Conservation (phyloP, 2,329 filamentous ascomycete genomes). For the Monilinia polystroma region DNA sequence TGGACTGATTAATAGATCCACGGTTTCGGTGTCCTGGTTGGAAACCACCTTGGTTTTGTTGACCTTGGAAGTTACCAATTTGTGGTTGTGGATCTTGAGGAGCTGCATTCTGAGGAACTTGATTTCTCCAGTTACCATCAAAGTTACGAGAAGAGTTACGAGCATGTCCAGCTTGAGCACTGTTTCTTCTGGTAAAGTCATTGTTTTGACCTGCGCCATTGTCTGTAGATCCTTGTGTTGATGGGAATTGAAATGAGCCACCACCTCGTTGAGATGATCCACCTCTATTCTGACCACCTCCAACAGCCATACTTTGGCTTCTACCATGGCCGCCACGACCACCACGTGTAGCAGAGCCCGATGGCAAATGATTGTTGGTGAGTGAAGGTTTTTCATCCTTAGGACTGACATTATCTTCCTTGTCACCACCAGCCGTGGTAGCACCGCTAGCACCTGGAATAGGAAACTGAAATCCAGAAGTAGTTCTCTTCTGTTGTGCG, state of each 20-base stretch:
- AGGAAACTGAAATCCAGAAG: slow-evolving; percentile 92
- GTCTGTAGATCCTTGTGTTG: slow-evolving; percentile 52
- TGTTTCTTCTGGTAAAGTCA: slow-evolving; percentile 75
- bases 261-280: slow-evolving; percentile 59
- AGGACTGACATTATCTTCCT: slow-evolving; percentile 29
- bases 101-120: slow-evolving; percentile 50
- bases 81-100: slow-evolving; percentile 53
- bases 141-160: slow-evolving; percentile 89
- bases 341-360: slow-evolving; percentile 44
- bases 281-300: slow-evolving; percentile 61
- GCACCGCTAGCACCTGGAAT: slow-evolving; percentile 66
- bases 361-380: slow-evolving; percentile 31
- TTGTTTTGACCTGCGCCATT: slow-evolving; percentile 47
- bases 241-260: slow-evolving; percentile 70
- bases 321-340: slow-evolving; percentile 64
- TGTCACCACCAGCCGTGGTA: slow-evolving; percentile 55
- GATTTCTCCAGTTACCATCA: slow-evolving; percentile 96
- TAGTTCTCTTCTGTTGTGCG: slow-evolving; percentile 94
- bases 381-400: slow-evolving; percentile 35
- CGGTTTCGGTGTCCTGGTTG: slow-evolving; percentile 89
- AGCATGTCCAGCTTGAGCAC: slow-evolving; percentile 62
- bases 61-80: slow-evolving; percentile 67
- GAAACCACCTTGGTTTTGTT: slow-evolving; percentile 73
- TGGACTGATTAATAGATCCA: slow-evolving; percentile 80
- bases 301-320: slow-evolving; percentile 86